Base-by-base conservation (phyloP, 2,329 filamentous ascomycete species). In the Sclerotinia trifoliorum region DNA sequence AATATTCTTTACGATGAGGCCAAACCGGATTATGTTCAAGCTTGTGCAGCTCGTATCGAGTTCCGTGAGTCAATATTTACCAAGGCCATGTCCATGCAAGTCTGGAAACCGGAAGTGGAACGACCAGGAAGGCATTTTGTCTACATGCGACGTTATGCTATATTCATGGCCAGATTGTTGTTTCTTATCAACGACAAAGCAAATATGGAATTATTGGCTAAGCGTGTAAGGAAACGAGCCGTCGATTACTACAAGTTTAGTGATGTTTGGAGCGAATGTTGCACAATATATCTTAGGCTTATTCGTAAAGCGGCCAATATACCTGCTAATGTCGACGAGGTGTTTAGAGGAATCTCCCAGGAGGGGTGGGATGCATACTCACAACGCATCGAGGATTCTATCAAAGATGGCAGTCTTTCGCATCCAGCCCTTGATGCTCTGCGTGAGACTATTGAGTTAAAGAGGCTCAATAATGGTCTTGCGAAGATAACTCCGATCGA, bases 401-500 rank as follows among this genome's bases (percentile, higher is more conserved):
- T 83, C 69, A 82, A 85, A 42, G 79, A 83, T 39, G 80, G 82
- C 4, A 76, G 81, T 3, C 81, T 82, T 0, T 77, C 76, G 0
- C 78, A 82, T 66, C 79, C 82, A 0, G 81, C 84, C 3, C 79
- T 91, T 2, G 88, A 90, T 67, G 81, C 89, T 8, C 81, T 92
- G 15, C 83, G 86, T 54, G 89, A 92, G 71, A 84, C 86, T 1
- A 82, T 89, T 35, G 90, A 92, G 73, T 80, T 92, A 46, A 91
- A 91, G 76, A 90, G 88, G 77, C 85, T 97, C 56, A 99, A 99
- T 76, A 89, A 90, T 52, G 90, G 90, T 58, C 83, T 97, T 10
- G 95, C 96, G 86, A 97, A 97, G 79, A 86, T 90, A 0, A 86
- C 88, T 0, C 84, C 89, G 13, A 94, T 98, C 56, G 95, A 99